Evolutionary conservation across 805 yeast genomes (phyloP).

Genomic region (Cyberlindnera petersonii): DNA sequence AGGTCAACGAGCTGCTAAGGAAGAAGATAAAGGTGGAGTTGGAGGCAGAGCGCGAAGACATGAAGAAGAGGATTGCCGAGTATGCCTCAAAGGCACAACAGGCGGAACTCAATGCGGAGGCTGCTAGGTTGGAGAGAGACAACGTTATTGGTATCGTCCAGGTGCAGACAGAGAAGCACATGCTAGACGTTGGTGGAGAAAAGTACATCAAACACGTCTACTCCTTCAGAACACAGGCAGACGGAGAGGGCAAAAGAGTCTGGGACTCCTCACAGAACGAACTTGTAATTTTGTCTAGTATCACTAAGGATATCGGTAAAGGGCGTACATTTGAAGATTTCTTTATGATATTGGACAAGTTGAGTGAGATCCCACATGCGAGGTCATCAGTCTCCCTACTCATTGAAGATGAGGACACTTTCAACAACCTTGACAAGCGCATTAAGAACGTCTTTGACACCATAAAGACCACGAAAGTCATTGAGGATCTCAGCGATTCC

Average conservation of each 20-base stretch:
- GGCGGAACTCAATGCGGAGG: constrained; percentile 1
- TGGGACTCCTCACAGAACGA: constrained; percentile 16
- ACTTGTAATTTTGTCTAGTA: constrained; percentile 14
- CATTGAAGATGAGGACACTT: constrained; percentile 11
- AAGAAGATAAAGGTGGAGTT: constrained; percentile 18
- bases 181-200: not conserved
- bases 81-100: constrained; percentile 1
- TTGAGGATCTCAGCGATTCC: constrained; percentile 12
- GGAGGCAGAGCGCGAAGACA: constrained; percentile 10
- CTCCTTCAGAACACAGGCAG: constrained; percentile 4
- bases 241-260: constrained; percentile 5
- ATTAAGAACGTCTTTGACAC: constrained; percentile 5
- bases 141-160: constrained; percentile 1
- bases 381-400: constrained; percentile 19
- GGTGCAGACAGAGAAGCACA: constrained; percentile 1
- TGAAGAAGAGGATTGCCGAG: constrained; percentile 5
- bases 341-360: constrained; percentile 6
- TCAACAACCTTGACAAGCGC: constrained; percentile 9
- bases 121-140: constrained; percentile 1
- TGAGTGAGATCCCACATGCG: constrained; percentile 9
- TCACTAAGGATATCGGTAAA: constrained; percentile 15
- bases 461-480: not conserved
- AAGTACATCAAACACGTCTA: constrained; percentile 10
- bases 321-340: constrained; percentile 16
- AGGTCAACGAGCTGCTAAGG: constrained; percentile 20